Evolutionary conservation across 2,329 filamentous ascomycete species (phyloP), one percentile per base, ranked within the genome.

Genomic region (Clonostachys rhizophaga): DNA sequence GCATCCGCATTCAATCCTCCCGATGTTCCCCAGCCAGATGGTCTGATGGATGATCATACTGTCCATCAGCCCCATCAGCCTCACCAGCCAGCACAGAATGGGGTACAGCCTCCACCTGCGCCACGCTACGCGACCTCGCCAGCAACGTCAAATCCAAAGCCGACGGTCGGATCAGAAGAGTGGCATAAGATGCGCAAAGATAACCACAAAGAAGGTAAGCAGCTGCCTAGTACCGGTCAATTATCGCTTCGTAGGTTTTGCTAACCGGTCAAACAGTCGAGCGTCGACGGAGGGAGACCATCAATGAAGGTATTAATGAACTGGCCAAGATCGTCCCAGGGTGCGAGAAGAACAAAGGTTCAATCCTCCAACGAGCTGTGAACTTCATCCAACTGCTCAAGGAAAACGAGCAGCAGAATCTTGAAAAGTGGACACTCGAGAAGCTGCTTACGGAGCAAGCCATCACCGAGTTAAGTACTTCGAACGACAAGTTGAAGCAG

Each of bases 291-390:
- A 89, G 94, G 53, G 94, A 99, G 69, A 96, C 94, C 0, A 99
- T 99, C 65, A 99, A 99, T 55, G 94, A 99, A 69, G 94, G 94
- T 44, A 99, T 99, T 58, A 97, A 96, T 61, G 94, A 97, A 67
- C 81, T 99, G 33, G 89, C 92, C 55, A 97, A 96, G 72, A 95
- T 99, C 55, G 94, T 99, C 1, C 94, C 94, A 0, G 91, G 91
- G 13, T 96, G 92, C 60, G 94, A 99, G 69, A 99, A 97, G 77
- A 97, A 99, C 75, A 99, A 99, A 70, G 94, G 94, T 1, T 95
- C 91, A 3, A 97, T 99, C 54, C 75, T 99, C 36, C 89, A 95
- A 63, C 89, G 92, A 34, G 91, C 94, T 0, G 92, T 96, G 10
- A 85, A 90, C 53, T 97, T 96, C 71, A 97, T 99, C 63, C 87